phyloP scores from a whole-genome alignment of 306 rosid genomes.

The Malus sylvestris region DNA sequence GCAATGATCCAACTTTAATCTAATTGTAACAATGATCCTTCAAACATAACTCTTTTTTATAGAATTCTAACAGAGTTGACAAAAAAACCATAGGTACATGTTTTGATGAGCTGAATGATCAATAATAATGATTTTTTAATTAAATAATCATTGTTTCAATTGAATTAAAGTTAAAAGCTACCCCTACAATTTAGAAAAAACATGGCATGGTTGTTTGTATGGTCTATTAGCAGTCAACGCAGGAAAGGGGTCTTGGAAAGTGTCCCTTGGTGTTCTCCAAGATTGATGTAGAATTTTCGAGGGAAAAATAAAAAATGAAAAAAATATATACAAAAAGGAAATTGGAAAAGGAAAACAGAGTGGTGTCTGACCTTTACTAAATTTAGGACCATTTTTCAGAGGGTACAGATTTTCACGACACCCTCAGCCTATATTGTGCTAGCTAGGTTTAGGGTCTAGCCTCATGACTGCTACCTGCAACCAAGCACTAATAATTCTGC shows the following conservation, averaged over 20 bases:
- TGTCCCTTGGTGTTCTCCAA: neutral
- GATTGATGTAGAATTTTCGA: neutral
- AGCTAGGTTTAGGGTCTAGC: neutral
- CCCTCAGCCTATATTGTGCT: neutral
- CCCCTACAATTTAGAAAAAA: no score
- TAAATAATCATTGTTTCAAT: no score
- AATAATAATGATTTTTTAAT: no score
- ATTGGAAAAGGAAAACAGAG: neutral
- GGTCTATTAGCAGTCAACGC: neutral
- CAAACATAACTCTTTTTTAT: no score
- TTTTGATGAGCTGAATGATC: no score
- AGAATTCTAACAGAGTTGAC: no score
- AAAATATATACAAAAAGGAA: neutral
- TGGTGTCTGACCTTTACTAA: conserved; percentile 2
- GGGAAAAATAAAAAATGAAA: no score
- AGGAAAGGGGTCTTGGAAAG: neutral
- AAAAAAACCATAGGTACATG: no score
- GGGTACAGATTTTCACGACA: neutral
- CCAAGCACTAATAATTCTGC: conserved; percentile 20
- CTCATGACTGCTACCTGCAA: conserved; percentile 8
- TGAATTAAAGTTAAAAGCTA: no score
- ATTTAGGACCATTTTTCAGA: neutral
- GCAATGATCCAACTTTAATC: no score
- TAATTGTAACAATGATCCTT: no score
- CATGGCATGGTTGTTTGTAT: neutral